Evolutionary conservation across 768 basidiomycete genomes (phyloP), one percentile per base, ranked within the genome.

Genomic region (Boletellus sp.): DNA sequence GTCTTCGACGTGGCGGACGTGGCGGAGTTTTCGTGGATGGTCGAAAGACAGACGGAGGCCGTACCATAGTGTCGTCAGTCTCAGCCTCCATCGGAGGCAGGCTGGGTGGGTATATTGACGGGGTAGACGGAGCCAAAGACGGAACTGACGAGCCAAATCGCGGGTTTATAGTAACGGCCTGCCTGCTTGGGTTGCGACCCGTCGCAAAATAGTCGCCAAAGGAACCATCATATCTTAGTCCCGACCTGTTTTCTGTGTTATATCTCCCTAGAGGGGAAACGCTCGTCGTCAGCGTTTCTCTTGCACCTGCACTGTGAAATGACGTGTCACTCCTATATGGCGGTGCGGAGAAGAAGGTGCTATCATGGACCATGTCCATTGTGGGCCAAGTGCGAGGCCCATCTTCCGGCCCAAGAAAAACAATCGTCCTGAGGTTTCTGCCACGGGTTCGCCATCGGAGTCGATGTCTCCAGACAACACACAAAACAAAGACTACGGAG

Each of bases 21-120:
- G 53, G 56, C 13, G 55, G 56, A 22, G 56, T 41, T 42, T 20
- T 32, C 17, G 16, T 19, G 48, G 42, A 49, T 42, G 50, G 20
- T 15, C 51, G 9, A 20, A 26, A 15, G 22, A 39, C 28, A 15
- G 45, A 40, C 10, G 44, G 22, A 22, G 54, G 42, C 19, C 42
- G 19, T 35, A 50, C 17, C 15, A 45, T 31, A n/a, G 43, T 44
- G 15, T 10, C 15, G 4, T 46, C 13, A 17, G 22, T n/a, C 32
- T 50, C 50, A 7, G 23, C 37, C n/a, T 68, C 67, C 33, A 47
- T 55, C 13, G 66, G 65, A 22, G 74, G 73, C 15, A 80, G 59
- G 49, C 70, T 74, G 1, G 73, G 64, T 9, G 78, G 75, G 54
- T 79, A 78, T 24, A 78, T 71, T 0, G 80, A 79, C 41, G 78